These are phyloP conservation scores for Xylaria palmicola DNA, from an alignment of 495 filamentous ascomycete species.

Conservation along the genomic window DNA sequence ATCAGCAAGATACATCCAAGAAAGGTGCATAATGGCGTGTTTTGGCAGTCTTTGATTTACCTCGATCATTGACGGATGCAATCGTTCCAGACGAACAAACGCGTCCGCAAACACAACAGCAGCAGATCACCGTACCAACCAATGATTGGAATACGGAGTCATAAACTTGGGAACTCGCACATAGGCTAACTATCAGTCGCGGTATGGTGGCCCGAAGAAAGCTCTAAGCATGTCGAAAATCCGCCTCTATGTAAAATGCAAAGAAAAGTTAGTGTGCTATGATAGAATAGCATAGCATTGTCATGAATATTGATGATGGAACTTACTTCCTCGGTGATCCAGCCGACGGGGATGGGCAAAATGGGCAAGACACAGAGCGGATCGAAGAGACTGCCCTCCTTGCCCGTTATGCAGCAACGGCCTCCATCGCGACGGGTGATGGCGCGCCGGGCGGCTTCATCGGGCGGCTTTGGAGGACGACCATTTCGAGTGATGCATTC, in stretches of 20 bases:
- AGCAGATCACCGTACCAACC: conserved; percentile 29
- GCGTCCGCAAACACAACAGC: conserved; percentile 22
- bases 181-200: conserved; percentile 34
- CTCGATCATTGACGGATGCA: conserved; percentile 27
- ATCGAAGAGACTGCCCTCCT: conserved; percentile 21
- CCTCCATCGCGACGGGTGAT: conserved; percentile 25
- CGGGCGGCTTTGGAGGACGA: conserved; percentile 14
- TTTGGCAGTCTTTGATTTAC: conserved; percentile 12
- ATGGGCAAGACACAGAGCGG: conserved; percentile 28
- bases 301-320: no score
- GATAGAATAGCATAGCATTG: no score
- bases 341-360: conserved; percentile 23
- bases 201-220: conserved; percentile 29
- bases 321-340: conserved; percentile 16
- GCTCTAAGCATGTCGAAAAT: conserved; percentile 29
- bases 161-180: conserved; percentile 15
- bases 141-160: conserved; percentile 24
- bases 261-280: no score
- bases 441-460: conserved; percentile 2
- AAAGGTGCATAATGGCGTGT: background rate
- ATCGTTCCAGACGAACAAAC: conserved; percentile 22
- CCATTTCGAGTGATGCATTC: conserved; percentile 20
- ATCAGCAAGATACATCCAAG: background rate
- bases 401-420: conserved; percentile 29
- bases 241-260: background rate